Evolutionary conservation across 2,329 filamentous ascomycete species (phyloP).

Genomic region (Alternaria hordeiaustralica): DNA sequence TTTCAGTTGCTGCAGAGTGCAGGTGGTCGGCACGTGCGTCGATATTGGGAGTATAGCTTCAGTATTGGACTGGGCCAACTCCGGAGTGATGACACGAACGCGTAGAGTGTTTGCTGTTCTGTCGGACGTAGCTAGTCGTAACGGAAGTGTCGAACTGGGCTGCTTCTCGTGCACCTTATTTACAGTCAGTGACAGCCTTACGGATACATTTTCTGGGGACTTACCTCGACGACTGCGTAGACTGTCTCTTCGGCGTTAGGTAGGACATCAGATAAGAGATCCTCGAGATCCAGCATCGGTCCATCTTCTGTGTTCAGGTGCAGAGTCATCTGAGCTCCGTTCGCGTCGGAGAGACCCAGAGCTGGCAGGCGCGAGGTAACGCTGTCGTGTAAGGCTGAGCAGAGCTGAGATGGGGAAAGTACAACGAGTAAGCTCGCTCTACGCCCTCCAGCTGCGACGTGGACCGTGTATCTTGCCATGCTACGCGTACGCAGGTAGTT

Average conservation of each 20-base stretch:
- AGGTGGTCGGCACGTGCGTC: neutral
- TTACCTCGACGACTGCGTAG: neutral
- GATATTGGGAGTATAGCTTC: neutral
- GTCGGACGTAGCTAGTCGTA: accelerated
- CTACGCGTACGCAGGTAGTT: neutral
- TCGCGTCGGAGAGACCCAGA: neutral
- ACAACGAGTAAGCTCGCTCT: neutral
- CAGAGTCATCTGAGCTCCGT: neutral
- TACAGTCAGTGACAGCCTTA: no score
- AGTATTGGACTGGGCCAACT: neutral
- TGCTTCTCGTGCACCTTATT: neutral
- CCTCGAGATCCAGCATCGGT: neutral
- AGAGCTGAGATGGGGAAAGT: neutral
- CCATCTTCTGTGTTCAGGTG: neutral
- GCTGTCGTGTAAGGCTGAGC: neutral
- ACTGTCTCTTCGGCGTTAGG: neutral
- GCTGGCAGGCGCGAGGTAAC: neutral
- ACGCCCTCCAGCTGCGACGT: neutral
- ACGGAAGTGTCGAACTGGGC: neutral
- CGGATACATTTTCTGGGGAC: no score
- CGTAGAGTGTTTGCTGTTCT: neutral
- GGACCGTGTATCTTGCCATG: neutral
- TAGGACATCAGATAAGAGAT: neutral
- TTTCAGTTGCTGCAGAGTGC: neutral
- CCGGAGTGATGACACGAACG: neutral